Evolutionary conservation across 2,329 filamentous ascomycete species (phyloP).

Genomic region (Nakataea oryzae): DNA sequence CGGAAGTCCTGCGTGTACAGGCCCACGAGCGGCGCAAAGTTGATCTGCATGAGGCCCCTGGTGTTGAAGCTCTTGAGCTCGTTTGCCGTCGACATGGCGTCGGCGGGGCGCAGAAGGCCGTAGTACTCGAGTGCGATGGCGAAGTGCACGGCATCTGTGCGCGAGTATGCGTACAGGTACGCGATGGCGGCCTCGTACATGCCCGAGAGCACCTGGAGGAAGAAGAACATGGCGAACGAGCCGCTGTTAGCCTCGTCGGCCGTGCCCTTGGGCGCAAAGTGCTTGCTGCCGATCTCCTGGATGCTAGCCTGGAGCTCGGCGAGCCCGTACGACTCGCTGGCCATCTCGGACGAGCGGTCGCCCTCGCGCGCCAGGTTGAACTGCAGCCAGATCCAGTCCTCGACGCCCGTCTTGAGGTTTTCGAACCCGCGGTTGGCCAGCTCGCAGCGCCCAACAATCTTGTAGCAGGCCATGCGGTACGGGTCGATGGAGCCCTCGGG

Average conservation of each 20-base stretch:
- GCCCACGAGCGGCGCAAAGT: slow-evolving; percentile 87
- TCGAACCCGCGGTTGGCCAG: slow-evolving; percentile 54
- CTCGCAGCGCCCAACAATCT: slow-evolving; percentile 79
- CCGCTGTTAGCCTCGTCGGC: slow-evolving; percentile 60
- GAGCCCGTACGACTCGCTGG: slow-evolving; percentile 55
- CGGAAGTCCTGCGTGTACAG: slow-evolving; percentile 96
- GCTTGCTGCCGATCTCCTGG: slow-evolving; percentile 77
- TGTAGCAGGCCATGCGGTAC: slow-evolving; percentile 95
- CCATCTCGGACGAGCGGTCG: slow-evolving; percentile 52
- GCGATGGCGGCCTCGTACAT: slow-evolving; percentile 91
- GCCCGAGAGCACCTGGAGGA: slow-evolving; percentile 79
- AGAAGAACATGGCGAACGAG: slow-evolving; percentile 84
- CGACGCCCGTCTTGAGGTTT: slow-evolving; percentile 51
- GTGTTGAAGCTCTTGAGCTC: slow-evolving; percentile 59
- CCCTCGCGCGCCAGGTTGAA: slow-evolving; percentile 59
- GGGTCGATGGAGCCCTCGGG: slow-evolving; percentile 84
- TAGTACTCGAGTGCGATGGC: slow-evolving; percentile 84
- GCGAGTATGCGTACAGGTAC: slow-evolving; percentile 85
- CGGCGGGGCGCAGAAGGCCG: slow-evolving; percentile 76
- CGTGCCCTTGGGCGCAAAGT: slow-evolving; percentile 67
- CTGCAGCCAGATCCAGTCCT: slow-evolving; percentile 65
- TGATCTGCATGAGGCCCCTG: slow-evolving; percentile 68
- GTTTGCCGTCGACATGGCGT: slow-evolving; percentile 64
- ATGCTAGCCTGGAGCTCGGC: slow-evolving; percentile 68
- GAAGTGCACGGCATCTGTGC: slow-evolving; percentile 91